phyloP scores from a whole-genome alignment of 768 basidiomycete genomes.

The Chalciporus sphaerocephalus region DNA sequence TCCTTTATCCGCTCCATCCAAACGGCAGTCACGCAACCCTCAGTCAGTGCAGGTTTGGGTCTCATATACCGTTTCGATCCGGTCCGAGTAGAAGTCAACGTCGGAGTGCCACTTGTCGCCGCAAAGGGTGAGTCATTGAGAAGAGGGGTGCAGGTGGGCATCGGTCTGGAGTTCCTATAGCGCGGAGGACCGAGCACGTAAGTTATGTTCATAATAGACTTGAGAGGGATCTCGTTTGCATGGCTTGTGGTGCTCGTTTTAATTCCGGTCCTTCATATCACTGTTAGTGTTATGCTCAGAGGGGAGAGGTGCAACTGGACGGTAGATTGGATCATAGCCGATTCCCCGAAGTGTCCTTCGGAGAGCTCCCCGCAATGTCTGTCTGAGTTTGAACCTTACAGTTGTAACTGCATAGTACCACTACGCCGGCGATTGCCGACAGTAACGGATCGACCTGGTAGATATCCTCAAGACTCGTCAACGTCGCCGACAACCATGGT shows the following conservation, averaged over 20 bases:
- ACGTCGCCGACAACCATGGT: conserved; percentile 56
- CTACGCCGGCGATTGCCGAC: conserved; percentile 25
- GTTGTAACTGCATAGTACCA: conserved; percentile 23
- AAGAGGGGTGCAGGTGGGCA: conserved; percentile 75
- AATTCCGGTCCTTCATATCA: no score
- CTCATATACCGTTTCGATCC: conserved; percentile 81
- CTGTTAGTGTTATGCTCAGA: no score
- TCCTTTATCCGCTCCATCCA: conserved; percentile 8
- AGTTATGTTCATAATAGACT: neutral
- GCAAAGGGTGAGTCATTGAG: conserved; percentile 60
- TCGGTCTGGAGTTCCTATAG: conserved; percentile 76
- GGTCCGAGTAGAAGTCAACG: conserved; percentile 81
- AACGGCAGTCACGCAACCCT: conserved; percentile 37
- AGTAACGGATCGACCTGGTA: conserved; percentile 8
- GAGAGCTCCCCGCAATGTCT: neutral
- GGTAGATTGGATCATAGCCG: no score
- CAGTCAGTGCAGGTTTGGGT: conserved; percentile 77
- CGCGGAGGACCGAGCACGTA: neutral
- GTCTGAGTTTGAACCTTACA: conserved; percentile 22
- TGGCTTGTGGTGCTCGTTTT: no score
- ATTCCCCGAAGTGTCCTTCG: no score
- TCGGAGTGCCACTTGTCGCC: conserved; percentile 76
- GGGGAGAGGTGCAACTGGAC: no score
- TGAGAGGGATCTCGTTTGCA: neutral
- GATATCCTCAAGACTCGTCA: conserved; percentile 9